Evolutionary conservation across 305 asterid species (phyloP).

Genomic region (Fraxinus nigra): DNA sequence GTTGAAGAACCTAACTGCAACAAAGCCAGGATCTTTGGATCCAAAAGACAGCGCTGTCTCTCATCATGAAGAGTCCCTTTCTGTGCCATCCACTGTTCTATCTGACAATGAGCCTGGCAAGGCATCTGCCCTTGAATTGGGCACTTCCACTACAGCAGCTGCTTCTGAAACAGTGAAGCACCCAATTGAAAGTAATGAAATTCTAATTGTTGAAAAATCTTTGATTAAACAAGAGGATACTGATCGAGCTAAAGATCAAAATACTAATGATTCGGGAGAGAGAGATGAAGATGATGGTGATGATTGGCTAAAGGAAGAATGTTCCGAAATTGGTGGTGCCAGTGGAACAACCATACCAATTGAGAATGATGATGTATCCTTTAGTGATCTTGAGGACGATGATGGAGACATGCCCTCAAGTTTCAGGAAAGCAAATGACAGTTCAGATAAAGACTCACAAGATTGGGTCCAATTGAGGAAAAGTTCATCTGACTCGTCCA

Average conservation of each 20-base stretch:
- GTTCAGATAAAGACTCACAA: conserved; percentile 73
- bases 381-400: conserved; percentile 97
- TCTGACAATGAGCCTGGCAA: conserved; percentile 27
- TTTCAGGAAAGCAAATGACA: conserved; percentile 45
- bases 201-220: conserved; percentile 43
- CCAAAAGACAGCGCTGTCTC: conserved; percentile 33
- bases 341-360: conserved; percentile 46
- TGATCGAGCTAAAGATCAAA: conserved; percentile 32
- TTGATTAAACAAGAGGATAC: conserved; percentile 41
- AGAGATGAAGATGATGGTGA: conserved; percentile 77
- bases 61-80: conserved; percentile 47
- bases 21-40: conserved; percentile 28
- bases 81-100: conserved; percentile 40
- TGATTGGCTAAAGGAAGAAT: conserved; percentile 95
- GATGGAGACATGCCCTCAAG: conserved; percentile 53
- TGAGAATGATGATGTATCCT: conserved; percentile 87
- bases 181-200: conserved; percentile 39
- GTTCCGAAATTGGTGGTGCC: conserved; percentile 39
- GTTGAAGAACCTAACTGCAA: conserved; percentile 38
- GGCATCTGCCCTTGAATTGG: conserved; percentile 28
- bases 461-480: conserved; percentile 86
- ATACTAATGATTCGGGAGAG: conserved; percentile 27
- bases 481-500: conserved; percentile 34
- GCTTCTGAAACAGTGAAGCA: conserved; percentile 37
- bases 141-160: conserved; percentile 27